A percentile compares a stretch with the other conserved stretches of the same genome.
phyloP scores from a whole-genome alignment of 352 stramenopile species.

The Globisporangium emineosum region DNA sequence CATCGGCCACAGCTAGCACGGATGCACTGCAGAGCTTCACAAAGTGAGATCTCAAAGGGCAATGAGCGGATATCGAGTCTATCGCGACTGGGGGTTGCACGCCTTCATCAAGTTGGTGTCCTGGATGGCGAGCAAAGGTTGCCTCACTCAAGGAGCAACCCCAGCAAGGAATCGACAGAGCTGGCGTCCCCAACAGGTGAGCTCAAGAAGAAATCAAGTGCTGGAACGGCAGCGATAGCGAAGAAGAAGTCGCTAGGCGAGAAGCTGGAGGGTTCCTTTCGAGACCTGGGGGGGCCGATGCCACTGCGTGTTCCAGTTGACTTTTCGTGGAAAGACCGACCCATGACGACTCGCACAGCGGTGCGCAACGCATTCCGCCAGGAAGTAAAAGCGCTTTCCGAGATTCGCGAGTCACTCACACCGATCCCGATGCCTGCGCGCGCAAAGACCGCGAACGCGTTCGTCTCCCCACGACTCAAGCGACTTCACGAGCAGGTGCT shows the following conservation, averaged over 20 bases:
- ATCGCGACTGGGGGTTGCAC: neutral
- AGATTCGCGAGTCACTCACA: conserved; percentile 24
- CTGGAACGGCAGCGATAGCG: neutral
- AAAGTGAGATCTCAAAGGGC: conserved; percentile 29
- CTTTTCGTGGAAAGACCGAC: conserved; percentile 47
- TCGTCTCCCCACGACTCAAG: conserved; percentile 40
- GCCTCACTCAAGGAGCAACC: neutral
- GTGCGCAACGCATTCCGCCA: conserved; percentile 53
- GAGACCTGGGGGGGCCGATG: neutral
- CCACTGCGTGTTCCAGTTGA: neutral
- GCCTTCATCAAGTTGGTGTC: neutral
- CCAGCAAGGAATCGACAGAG: neutral
- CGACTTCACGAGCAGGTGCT: conserved; percentile 39
- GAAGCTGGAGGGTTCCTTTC: neutral
- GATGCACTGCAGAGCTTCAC: conserved; percentile 34
- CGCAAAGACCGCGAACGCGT: conserved; percentile 14
- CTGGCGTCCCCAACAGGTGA: neutral
- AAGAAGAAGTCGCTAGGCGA: conserved; percentile 7
- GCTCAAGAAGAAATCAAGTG: neutral
- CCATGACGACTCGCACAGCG: conserved; percentile 44
- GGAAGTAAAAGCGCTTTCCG: conserved; percentile 29
- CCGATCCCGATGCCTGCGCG: conserved; percentile 12
- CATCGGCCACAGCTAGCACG: conserved; percentile 38
- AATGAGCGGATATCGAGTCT: conserved; percentile 18
- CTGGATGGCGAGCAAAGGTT: neutral